These are phyloP conservation scores for Lentithecium fluviatile DNA, from an alignment of 495 filamentous ascomycete genomes.

Conservation along the genomic window DNA sequence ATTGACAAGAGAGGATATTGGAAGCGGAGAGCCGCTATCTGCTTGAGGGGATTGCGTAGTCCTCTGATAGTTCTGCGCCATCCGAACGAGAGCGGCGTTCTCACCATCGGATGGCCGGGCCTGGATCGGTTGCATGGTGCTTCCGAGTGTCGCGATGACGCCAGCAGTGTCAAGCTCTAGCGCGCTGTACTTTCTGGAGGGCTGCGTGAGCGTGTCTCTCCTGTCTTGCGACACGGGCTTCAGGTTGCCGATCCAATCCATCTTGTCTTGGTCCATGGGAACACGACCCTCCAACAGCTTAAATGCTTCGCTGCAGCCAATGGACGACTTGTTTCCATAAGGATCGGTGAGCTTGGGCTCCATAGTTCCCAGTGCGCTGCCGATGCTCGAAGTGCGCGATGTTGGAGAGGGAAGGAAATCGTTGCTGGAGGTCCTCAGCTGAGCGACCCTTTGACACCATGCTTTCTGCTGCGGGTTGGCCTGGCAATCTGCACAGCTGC, in stretches of 20 bases:
- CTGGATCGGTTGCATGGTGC: constrained; percentile 18
- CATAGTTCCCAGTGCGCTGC: constrained; percentile 4
- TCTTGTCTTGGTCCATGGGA: constrained; percentile 17
- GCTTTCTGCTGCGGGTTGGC: constrained; percentile 29
- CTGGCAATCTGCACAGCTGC: constrained; percentile 28
- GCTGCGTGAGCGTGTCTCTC: constrained; percentile 5
- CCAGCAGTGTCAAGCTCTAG: constrained; percentile 33
- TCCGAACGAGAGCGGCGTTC: constrained; percentile 13
- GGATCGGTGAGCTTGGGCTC: constrained; percentile 13
- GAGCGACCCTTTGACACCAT: constrained; percentile 31
- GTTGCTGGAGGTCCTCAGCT: not conserved
- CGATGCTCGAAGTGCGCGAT: constrained; percentile 1
- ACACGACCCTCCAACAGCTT: constrained; percentile 32
- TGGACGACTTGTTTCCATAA: constrained; percentile 3
- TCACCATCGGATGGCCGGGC: constrained; percentile 24
- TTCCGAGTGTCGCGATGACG: constrained; percentile 30
- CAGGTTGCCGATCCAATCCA: constrained; percentile 27
- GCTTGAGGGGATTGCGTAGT: too few species aligned
- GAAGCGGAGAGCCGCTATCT: too few species aligned
- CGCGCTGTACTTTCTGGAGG: constrained; percentile 25
- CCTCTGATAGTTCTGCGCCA: constrained; percentile 6
- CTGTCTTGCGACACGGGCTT: constrained; percentile 16
- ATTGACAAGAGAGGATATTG: too few species aligned
- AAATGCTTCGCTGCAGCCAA: constrained; percentile 32
- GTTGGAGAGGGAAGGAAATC: not conserved